Conservation (phyloP, 148 eudicot species). For the Amaranthus cruentus region DNA sequence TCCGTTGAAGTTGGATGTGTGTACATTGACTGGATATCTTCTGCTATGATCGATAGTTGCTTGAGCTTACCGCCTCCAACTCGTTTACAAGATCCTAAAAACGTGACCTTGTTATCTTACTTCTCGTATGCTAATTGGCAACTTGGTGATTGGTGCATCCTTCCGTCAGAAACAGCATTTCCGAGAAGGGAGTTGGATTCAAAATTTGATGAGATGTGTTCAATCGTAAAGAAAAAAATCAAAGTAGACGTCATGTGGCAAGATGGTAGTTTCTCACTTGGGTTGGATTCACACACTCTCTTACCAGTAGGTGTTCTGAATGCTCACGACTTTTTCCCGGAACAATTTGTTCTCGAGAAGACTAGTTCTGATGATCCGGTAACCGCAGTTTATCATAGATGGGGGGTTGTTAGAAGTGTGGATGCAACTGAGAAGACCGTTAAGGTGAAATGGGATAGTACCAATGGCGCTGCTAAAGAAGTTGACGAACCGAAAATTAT, state of each 20-base stretch:
- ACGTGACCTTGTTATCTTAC: constrained; percentile 53
- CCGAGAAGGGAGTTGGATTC: constrained; percentile 16
- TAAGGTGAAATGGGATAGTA: constrained; percentile 55
- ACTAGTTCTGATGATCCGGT: constrained; percentile 47
- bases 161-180: constrained; percentile 29
- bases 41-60: constrained; percentile 35
- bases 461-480: constrained; percentile 13
- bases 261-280: constrained; percentile 62
- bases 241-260: constrained; percentile 89
- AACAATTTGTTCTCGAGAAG: constrained; percentile 69
- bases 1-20: constrained; percentile 71
- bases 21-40: constrained; percentile 73
- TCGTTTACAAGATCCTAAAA: constrained; percentile 42
- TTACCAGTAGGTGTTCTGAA: constrained; percentile 58
- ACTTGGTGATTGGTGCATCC: constrained; percentile 87
- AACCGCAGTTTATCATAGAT: constrained; percentile 31
- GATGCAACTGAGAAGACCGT: constrained; percentile 78
- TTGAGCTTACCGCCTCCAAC: constrained; percentile 45
- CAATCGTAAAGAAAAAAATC: constrained; percentile 60
- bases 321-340: constrained; percentile 86
- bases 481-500: constrained; percentile 16
- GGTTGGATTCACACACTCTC: constrained; percentile 60
- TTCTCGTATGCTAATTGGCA: constrained; percentile 80
- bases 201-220: constrained; percentile 47
- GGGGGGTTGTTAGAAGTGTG: constrained; percentile 74